Conservation (phyloP, 2,329 filamentous ascomycete species). For the Sarocladiaceae sp. region DNA sequence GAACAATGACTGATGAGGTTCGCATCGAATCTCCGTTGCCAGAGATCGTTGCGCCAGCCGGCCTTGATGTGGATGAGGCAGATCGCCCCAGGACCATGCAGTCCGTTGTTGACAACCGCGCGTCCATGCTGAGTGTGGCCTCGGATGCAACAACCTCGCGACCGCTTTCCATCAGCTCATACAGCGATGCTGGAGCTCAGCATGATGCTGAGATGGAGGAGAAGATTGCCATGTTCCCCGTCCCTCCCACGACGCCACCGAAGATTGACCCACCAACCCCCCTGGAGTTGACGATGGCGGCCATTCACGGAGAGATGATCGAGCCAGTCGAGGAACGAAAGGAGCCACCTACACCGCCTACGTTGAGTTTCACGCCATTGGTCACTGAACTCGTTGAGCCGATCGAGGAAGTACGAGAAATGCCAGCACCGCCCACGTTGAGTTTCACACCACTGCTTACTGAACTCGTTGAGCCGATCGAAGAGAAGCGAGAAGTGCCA, state of each 20-base stretch:
- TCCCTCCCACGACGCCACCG: constrained; percentile 42
- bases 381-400: constrained; percentile 41
- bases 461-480: constrained; percentile 35
- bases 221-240: constrained; percentile 50
- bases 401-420: constrained; percentile 28
- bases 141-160: constrained; percentile 26
- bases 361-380: constrained; percentile 40
- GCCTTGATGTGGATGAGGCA: constrained; percentile 20
- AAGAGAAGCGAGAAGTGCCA: constrained; percentile 28
- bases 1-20: constrained; percentile 53
- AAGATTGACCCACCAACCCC: constrained; percentile 1
- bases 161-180: constrained; percentile 43
- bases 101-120: constrained; percentile 32
- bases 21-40: background rate
- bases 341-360: constrained; percentile 26
- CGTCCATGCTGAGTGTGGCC: constrained; percentile 21
- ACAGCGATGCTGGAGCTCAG: constrained; percentile 50
- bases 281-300: constrained; percentile 30
- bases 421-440: constrained; percentile 24
- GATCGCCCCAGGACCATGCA: constrained; percentile 37
- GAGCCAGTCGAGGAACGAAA: constrained; percentile 35
- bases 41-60: background rate
- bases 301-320: constrained; percentile 39
- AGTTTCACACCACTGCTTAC: constrained; percentile 29
- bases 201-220: constrained; percentile 46